phyloP scores from a whole-genome alignment of 2,329 filamentous ascomycete species.

The Myotisia sp. region DNA sequence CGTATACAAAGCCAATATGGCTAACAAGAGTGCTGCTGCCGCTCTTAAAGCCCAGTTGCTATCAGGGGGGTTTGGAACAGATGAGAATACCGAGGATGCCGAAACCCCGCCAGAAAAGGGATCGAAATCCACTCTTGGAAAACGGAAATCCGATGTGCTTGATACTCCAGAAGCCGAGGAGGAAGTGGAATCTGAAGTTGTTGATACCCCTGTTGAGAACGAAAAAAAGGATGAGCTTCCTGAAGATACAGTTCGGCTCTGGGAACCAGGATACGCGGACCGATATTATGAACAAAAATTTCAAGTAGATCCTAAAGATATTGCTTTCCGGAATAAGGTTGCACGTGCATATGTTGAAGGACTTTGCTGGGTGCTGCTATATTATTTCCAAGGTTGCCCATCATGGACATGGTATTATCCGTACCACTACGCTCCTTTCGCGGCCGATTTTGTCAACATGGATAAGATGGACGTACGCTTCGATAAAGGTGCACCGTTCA shows the following conservation, averaged over 20 bases:
- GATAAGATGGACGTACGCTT: conserved; percentile 67
- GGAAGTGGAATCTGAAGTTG: conserved; percentile 43
- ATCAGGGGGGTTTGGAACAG: conserved; percentile 17
- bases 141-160: conserved; percentile 55
- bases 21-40: conserved; percentile 90
- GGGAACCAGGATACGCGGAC: conserved; percentile 91
- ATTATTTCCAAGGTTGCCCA: conserved; percentile 96
- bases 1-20: conserved; percentile 54
- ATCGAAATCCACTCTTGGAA: conserved; percentile 24
- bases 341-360: conserved; percentile 88
- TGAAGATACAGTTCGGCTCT: conserved; percentile 71
- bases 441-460: conserved; percentile 80
- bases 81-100: conserved; percentile 16
- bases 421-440: conserved; percentile 96
- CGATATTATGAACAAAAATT: conserved; percentile 98
- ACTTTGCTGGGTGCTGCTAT: conserved; percentile 83
- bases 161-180: conserved; percentile 47
- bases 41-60: conserved; percentile 70
- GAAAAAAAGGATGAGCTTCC: conserved; percentile 46
- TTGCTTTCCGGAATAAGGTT: conserved; percentile 77
- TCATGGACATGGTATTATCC: conserved; percentile 99
- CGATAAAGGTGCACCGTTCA: conserved; percentile 70
- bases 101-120: conserved; percentile 13
- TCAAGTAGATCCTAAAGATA: conserved; percentile 62
- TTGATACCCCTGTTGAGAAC: conserved; percentile 20